phyloP scores from a whole-genome alignment of 768 basidiomycete species.

The Termitomyces sp. region DNA sequence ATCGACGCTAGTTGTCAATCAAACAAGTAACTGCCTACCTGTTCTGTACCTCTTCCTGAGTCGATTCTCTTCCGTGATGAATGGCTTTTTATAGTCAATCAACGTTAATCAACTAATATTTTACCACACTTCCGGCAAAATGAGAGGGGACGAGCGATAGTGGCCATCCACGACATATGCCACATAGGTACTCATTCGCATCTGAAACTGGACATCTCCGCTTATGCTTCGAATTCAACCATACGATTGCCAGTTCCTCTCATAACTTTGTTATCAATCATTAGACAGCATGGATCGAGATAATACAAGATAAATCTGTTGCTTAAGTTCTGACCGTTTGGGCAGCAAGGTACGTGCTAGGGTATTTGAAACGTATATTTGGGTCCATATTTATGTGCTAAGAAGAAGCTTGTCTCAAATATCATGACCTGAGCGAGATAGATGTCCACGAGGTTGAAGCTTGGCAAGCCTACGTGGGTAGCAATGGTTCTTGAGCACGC shows the following conservation, averaged over 20 bases:
- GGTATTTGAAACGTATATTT: background rate
- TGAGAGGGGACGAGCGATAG: background rate
- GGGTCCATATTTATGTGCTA: background rate
- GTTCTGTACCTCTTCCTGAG: background rate
- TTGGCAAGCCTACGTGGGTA: background rate
- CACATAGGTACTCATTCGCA: background rate
- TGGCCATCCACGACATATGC: background rate
- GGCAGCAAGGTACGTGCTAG: background rate
- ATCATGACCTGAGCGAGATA: background rate
- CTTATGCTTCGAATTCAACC: background rate
- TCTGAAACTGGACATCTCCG: background rate
- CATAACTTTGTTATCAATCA: background rate
- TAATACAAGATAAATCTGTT: background rate
- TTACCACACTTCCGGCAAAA: background rate
- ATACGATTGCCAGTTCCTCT: background rate
- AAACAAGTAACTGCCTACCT: background rate
- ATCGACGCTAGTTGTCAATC: background rate
- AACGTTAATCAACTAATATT: background rate
- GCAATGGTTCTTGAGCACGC: conserved; percentile 2
- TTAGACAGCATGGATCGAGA: background rate
- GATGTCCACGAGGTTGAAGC: background rate
- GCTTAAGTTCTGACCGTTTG: no score
- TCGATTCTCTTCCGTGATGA: no score
- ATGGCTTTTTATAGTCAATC: background rate
- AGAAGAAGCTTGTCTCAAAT: background rate